Conservation (phyloP, 306 rosid genomes). For the Glycine tomentella region DNA sequence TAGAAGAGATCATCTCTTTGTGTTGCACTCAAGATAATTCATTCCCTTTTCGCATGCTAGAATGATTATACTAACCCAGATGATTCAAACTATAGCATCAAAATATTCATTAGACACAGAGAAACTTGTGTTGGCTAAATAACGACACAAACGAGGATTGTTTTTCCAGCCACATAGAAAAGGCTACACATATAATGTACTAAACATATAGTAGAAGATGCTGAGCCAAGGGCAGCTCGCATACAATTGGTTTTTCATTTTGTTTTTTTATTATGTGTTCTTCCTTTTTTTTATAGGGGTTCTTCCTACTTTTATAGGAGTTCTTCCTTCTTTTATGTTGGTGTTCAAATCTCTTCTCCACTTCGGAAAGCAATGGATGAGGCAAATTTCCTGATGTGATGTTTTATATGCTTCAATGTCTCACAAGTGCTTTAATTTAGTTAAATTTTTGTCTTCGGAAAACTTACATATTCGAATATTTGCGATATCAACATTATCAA, state of each 20-base stretch:
- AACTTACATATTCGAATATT: not conserved
- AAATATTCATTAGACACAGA: conserved; percentile 61
- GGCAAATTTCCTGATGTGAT: conserved; percentile 24
- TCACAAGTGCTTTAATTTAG: not conserved
- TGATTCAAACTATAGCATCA: conserved; percentile 41
- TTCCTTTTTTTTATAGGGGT: too few relatives aligned
- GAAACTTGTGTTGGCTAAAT: conserved; percentile 60
- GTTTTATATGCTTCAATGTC: conserved; percentile 10
- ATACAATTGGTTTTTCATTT: conserved; percentile 34
- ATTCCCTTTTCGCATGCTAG: conserved; percentile 62
- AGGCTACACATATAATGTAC: conserved; percentile 52
- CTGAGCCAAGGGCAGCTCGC: conserved; percentile 51
- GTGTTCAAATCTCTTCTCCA: conserved; percentile 39
- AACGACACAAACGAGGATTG: conserved; percentile 58
- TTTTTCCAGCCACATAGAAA: conserved; percentile 48
- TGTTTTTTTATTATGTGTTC: not conserved
- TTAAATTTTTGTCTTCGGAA: not conserved
- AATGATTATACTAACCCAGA: conserved; percentile 48
- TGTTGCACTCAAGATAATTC: conserved; percentile 72
- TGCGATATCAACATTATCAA: not conserved
- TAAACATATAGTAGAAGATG: conserved; percentile 48
- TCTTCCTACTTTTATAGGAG: conserved; percentile 34
- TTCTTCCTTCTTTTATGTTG: conserved; percentile 30
- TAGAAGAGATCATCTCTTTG: conserved; percentile 84
- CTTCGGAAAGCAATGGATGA: conserved; percentile 40